Conservation (phyloP, 805 yeast species). For the Metschnikowia arizonensis region DNA sequence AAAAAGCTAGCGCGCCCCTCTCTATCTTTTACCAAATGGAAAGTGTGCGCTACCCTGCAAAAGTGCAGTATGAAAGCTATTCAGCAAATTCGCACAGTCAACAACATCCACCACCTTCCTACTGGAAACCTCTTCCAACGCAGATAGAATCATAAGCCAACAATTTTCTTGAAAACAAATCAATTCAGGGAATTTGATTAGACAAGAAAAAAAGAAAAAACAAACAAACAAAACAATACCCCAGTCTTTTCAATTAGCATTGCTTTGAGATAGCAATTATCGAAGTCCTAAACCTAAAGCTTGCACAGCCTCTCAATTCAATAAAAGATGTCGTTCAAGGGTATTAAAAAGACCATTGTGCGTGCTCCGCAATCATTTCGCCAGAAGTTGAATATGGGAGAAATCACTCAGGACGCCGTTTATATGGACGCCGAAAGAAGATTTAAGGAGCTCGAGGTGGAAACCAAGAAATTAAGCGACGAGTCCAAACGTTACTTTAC, state of each 20-base stretch:
- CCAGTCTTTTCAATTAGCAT: no score
- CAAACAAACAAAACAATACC: no score
- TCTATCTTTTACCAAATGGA: background rate
- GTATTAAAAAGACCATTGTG: slow-evolving; percentile 71
- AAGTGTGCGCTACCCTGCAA: background rate
- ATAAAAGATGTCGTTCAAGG: slow-evolving; percentile 74
- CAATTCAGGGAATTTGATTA: background rate
- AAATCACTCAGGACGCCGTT: slow-evolving; percentile 65
- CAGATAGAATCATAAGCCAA: background rate
- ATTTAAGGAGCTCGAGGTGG: slow-evolving; percentile 85
- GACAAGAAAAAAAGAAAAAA: no score
- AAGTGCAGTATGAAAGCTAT: background rate
- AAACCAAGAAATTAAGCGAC: slow-evolving; percentile 83
- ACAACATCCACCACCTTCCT: background rate
- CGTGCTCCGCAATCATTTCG: slow-evolving; percentile 91
- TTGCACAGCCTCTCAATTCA: background rate
- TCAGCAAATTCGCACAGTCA: slow-evolving; percentile 3
- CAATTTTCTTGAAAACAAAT: background rate
- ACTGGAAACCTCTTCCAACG: no score
- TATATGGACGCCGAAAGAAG: slow-evolving; percentile 95
- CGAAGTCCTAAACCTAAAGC: background rate
- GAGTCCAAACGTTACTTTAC: slow-evolving; percentile 87
- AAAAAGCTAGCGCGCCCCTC: background rate
- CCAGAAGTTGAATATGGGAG: slow-evolving; percentile 85
- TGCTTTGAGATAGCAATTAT: background rate